Conservation (phyloP, 129 eudicot species). For the Tagetes patula region DNA sequence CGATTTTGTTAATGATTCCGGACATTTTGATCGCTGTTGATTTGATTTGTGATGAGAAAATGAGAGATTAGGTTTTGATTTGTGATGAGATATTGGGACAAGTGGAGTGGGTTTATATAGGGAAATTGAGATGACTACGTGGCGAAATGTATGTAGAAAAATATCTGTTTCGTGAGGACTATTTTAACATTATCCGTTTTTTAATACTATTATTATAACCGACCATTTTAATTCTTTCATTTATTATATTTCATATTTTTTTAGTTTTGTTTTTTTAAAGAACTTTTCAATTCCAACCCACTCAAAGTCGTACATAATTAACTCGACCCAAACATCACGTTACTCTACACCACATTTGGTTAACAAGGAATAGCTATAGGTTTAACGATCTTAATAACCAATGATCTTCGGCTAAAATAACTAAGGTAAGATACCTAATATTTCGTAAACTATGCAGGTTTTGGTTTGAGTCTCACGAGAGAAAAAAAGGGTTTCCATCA, state of each 20-base stretch:
- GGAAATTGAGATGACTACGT: conserved; percentile 6
- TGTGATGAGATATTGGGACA: conserved; percentile 5
- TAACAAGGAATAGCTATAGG: too few species aligned
- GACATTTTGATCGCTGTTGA: conserved; percentile 25
- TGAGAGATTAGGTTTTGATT: not conserved
- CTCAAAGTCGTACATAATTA: too few species aligned
- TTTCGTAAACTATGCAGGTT: too few species aligned
- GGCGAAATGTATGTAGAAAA: not conserved
- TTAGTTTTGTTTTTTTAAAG: not conserved
- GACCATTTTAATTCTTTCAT: not conserved
- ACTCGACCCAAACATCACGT: too few species aligned
- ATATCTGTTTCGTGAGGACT: not conserved
- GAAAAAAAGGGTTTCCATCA: too few species aligned
- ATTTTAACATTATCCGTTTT: conserved; percentile 28
- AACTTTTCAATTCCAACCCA: not conserved
- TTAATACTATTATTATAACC: conserved; percentile 10
- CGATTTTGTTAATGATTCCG: conserved; percentile 42
- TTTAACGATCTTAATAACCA: too few species aligned
- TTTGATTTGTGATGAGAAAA: not conserved
- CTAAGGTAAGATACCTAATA: too few species aligned
- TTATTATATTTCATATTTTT: too few species aligned
- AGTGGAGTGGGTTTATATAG: conserved; percentile 25
- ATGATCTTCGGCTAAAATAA: too few species aligned
- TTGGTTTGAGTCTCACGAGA: too few species aligned
- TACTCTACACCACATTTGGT: too few species aligned